These are phyloP conservation scores for Termitomyces bulborhizus DNA, from an alignment of 768 basidiomycete genomes.

Conservation along the genomic window DNA sequence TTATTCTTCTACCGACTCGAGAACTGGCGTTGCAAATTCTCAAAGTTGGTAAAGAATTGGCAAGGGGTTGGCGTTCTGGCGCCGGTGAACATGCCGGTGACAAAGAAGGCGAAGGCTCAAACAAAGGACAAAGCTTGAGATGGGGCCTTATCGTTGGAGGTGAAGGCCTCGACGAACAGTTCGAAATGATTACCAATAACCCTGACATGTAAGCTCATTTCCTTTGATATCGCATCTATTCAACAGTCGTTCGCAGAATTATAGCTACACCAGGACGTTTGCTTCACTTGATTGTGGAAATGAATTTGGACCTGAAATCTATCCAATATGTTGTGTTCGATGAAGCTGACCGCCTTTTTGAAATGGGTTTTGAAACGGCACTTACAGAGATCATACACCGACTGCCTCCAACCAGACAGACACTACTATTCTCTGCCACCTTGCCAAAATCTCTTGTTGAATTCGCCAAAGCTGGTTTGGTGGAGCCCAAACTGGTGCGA, in stretches of 20 bases:
- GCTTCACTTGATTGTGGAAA: constrained; percentile 94
- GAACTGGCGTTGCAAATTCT: constrained; percentile 93
- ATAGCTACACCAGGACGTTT: constrained; percentile 98
- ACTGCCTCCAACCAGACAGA: constrained; percentile 82
- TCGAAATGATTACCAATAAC: constrained; percentile 89
- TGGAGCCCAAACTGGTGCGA: constrained; percentile 92
- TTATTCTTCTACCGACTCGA: constrained; percentile 88
- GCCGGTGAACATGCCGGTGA: constrained; percentile 73
- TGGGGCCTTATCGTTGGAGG: constrained; percentile 98
- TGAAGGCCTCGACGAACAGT: constrained; percentile 93
- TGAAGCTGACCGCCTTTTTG: constrained; percentile 97
- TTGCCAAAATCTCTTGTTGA: constrained; percentile 94
- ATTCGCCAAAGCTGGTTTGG: constrained; percentile 95
- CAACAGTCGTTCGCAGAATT: constrained; percentile 47
- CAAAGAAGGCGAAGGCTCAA: constrained; percentile 47
- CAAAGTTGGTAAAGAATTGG: constrained; percentile 93
- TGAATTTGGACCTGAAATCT: constrained; percentile 86
- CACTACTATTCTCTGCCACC: constrained; percentile 93
- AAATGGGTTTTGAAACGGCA: constrained; percentile 94
- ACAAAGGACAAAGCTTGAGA: constrained; percentile 57
- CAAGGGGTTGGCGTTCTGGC: constrained; percentile 66
- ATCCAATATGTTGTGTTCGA: constrained; percentile 93
- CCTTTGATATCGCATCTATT: constrained; percentile 6
- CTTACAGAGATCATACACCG: constrained; percentile 89
- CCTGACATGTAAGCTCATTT: constrained; percentile 79